A percentile compares a stretch with the other conserved stretches of the same genome.
Evolutionary conservation across 2,329 filamentous ascomycete species (phyloP).

Genomic region (Biscogniauxia mediterranea): DNA sequence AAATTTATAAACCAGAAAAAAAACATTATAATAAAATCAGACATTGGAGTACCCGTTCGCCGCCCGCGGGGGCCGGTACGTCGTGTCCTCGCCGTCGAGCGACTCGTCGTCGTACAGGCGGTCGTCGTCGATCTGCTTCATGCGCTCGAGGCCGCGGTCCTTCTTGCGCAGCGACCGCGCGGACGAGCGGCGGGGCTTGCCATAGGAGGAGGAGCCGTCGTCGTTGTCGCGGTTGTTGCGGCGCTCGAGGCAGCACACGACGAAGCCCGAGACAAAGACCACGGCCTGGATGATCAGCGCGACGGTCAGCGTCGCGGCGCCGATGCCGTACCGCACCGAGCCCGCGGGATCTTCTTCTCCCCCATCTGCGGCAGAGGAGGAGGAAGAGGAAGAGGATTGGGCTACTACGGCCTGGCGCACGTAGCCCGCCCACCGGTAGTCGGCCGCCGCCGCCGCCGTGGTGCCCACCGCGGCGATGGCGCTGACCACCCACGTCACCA

Average conservation of each 20-base stretch:
- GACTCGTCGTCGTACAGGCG: slow-evolving; percentile 1
- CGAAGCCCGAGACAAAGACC: not conserved
- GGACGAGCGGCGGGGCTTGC: too few species aligned
- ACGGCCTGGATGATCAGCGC: not conserved
- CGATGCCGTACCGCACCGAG: not conserved
- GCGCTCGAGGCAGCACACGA: slow-evolving; percentile 1
- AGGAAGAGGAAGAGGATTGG: too few species aligned
- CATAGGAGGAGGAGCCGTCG: not conserved
- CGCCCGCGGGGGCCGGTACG: not conserved
- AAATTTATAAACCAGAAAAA: not conserved
- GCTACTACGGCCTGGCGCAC: not conserved
- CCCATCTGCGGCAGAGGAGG: too few species aligned
- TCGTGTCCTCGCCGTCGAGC: not conserved
- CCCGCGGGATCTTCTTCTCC: too few species aligned
- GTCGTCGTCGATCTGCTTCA: slow-evolving; percentile 2
- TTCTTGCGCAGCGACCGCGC: not conserved
- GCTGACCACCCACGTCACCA: not conserved
- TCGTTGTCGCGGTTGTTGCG: not conserved
- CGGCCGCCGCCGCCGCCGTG: not conserved
- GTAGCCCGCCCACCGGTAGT: not conserved
- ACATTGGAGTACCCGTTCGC: not conserved
- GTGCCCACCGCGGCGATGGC: not conserved
- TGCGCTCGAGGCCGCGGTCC: not conserved
- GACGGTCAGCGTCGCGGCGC: not conserved
- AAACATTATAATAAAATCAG: not conserved